Conservation (phyloP, 2,329 filamentous ascomycete genomes). For the Fusarium multiceps region DNA sequence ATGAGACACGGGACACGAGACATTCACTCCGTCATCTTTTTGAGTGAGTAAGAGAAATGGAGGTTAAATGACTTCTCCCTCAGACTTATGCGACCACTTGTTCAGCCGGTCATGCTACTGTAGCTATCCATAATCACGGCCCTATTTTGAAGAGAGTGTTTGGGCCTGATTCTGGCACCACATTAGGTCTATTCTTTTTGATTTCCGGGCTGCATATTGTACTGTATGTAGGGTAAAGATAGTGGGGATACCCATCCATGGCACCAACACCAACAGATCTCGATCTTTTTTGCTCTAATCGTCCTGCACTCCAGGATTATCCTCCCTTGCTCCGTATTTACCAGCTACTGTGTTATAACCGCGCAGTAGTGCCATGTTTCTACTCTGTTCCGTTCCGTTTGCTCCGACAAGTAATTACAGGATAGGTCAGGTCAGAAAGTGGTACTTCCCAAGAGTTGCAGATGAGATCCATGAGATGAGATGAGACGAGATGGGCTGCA, state of each 20-base stretch:
- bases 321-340: not conserved
- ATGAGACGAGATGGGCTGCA: constrained; percentile 11
- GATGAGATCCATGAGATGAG: not conserved
- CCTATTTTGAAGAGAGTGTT: constrained; percentile 1
- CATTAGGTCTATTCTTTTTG: not conserved
- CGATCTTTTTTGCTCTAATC: constrained; percentile 29
- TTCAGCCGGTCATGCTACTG: constrained; percentile 11
- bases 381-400: constrained; percentile 3
- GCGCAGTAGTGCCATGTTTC: not conserved
- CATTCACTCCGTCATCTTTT: constrained; percentile 5
- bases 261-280: constrained; percentile 28
- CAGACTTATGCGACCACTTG: constrained; percentile 22
- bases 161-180: not conserved
- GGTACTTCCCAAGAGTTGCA: constrained; percentile 9
- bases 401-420: constrained; percentile 4
- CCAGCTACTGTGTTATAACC: not conserved
- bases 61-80: not conserved
- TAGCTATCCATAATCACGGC: constrained; percentile 13
- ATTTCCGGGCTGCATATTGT: constrained; percentile 8
- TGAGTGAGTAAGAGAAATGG: not conserved
- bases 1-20: constrained; percentile 25
- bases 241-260: constrained; percentile 13
- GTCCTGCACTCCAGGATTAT: not conserved
- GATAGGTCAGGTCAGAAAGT: constrained; percentile 6
- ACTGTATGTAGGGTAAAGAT: constrained; percentile 19